A percentile compares a stretch with the other conserved stretches of the same genome.
These are phyloP conservation scores for Penicillium odoratum DNA, from an alignment of 495 filamentous ascomycete species.

Conservation along the genomic window DNA sequence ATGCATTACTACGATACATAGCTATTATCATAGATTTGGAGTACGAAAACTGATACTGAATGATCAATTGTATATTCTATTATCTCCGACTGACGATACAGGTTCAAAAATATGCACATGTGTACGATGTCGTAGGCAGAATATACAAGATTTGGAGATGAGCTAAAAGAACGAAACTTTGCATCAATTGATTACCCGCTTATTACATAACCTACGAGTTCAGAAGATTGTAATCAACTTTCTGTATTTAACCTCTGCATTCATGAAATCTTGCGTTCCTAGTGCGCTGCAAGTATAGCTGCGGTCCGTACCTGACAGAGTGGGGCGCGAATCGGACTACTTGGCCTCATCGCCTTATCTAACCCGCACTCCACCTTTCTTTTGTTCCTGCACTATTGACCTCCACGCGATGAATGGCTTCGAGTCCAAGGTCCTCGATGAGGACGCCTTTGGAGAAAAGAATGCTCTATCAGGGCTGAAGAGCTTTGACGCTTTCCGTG, in stretches of 20 bases:
- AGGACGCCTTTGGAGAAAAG: slow-evolving; percentile 77
- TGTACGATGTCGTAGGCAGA: too few species aligned
- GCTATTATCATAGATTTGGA: not conserved
- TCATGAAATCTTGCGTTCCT: too few species aligned
- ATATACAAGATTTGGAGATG: too few species aligned
- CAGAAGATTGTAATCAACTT: too few species aligned
- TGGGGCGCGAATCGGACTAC: slow-evolving; percentile 30
- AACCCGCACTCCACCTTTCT: slow-evolving; percentile 18
- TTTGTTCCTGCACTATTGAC: slow-evolving; percentile 16
- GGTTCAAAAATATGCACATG: too few species aligned
- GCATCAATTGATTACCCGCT: too few species aligned
- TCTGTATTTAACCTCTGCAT: too few species aligned
- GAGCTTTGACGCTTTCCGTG: slow-evolving; percentile 98
- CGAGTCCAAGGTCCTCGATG: slow-evolving; percentile 68
- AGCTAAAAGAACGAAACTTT: too few species aligned
- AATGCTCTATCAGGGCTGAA: slow-evolving; percentile 58
- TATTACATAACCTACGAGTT: too few species aligned
- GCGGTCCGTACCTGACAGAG: slow-evolving; percentile 7
- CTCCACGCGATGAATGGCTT: slow-evolving; percentile 66
- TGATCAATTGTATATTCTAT: not conserved
- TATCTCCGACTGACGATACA: not conserved
- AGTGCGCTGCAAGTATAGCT: not conserved
- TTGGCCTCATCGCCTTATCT: slow-evolving; percentile 40
- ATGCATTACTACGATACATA: slow-evolving; percentile 12
- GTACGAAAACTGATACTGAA: not conserved